Evolutionary conservation across 1,284 basidiomycete species (phyloP).

Genomic region (Volvariella surrecta): DNA sequence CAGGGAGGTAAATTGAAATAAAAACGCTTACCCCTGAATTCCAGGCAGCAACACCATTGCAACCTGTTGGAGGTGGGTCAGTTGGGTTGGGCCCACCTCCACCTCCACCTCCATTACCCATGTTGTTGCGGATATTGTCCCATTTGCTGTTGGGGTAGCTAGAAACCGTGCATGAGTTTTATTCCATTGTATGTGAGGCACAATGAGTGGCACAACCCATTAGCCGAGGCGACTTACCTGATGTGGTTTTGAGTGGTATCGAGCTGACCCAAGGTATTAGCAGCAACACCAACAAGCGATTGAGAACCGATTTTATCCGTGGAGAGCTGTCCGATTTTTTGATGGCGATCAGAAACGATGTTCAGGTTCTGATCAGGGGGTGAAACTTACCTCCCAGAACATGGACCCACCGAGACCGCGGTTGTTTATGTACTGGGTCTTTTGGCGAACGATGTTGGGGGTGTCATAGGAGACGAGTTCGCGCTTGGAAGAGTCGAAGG

Average conservation of each 20-base stretch:
- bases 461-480: constrained; percentile 80
- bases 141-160: constrained; percentile 62
- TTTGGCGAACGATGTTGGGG: constrained; percentile 61
- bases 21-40: constrained; percentile 20
- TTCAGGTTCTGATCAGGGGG: background rate
- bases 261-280: constrained; percentile 38
- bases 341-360: constrained; percentile 6
- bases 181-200: background rate
- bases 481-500: constrained; percentile 57
- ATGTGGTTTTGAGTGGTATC: constrained; percentile 69
- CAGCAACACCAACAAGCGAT: constrained; percentile 48
- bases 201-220: background rate
- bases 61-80: constrained; percentile 20
- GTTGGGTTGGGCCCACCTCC: constrained; percentile 12
- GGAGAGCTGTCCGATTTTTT: constrained; percentile 53
- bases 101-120: constrained; percentile 28
- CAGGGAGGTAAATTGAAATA: constrained; percentile 5
- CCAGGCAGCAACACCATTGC: constrained; percentile 48
- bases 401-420: constrained; percentile 67
- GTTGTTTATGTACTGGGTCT: constrained; percentile 67
- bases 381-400: constrained; percentile 67
- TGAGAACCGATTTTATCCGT: constrained; percentile 50
- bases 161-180: background rate
- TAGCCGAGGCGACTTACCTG: constrained; percentile 22
- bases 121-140: constrained; percentile 60